Evolutionary conservation across 2,329 filamentous ascomycete species (phyloP).

Genomic region (Cladosporium sp.): DNA sequence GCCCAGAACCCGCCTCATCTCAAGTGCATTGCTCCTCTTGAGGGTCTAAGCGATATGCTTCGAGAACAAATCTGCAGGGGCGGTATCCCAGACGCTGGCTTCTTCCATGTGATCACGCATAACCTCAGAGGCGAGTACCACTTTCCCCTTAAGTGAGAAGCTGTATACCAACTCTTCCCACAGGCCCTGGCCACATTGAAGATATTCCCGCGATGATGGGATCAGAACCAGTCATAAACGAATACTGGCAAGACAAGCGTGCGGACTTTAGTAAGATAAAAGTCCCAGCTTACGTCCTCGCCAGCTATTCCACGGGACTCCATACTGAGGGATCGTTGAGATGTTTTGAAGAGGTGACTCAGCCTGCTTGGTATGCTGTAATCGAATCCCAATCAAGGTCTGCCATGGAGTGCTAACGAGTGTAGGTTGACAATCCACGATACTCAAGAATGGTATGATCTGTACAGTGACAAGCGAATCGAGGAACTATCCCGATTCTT

Average conservation of each 20-base stretch:
- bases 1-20: constrained; percentile 13
- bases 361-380: neutral
- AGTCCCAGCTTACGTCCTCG: constrained; percentile 24
- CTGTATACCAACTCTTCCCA: neutral
- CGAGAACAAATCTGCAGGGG: constrained; percentile 47
- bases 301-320: constrained; percentile 20
- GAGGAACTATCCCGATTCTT: constrained; percentile 47
- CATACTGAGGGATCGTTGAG: constrained; percentile 28
- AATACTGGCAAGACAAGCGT: constrained; percentile 26
- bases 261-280: constrained; percentile 22
- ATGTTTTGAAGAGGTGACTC: constrained; percentile 35
- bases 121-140: neutral
- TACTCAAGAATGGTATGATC: constrained; percentile 49
- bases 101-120: neutral
- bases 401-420: neutral
- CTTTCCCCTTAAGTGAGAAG: neutral
- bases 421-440: constrained; percentile 40
- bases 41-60: constrained; percentile 42
- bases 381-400: no score
- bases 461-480: constrained; percentile 32
- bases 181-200: neutral
- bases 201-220: constrained; percentile 21
- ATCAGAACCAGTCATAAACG: constrained; percentile 18
- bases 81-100: constrained; percentile 24
- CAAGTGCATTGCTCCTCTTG: constrained; percentile 11